A percentile compares a stretch with the other conserved stretches of the same genome.
phyloP scores from a whole-genome alignment of 768 basidiomycete genomes.

The Dentipellis sp. region DNA sequence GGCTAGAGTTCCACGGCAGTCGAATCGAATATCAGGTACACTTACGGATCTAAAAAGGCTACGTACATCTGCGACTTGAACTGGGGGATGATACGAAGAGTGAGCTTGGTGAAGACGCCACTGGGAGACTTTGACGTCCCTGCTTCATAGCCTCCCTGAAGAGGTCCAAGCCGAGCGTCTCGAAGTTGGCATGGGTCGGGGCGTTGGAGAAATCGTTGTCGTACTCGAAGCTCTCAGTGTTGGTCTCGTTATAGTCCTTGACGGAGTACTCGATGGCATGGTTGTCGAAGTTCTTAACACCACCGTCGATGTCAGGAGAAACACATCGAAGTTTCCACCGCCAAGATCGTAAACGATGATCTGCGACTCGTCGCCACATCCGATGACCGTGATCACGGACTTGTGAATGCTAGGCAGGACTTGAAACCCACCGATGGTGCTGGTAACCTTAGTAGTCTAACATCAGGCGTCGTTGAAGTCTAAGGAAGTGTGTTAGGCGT shows the following conservation, averaged over 20 bases:
- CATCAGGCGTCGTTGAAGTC: neutral
- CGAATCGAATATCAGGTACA: too few species aligned
- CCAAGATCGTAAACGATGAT: slow-evolving; percentile 98
- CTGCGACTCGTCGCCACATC: slow-evolving; percentile 92
- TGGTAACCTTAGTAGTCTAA: slow-evolving; percentile 95
- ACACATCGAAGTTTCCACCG: slow-evolving; percentile 98
- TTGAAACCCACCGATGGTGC: slow-evolving; percentile 87
- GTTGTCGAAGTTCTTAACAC: slow-evolving; percentile 48
- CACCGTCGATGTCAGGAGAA: slow-evolving; percentile 70
- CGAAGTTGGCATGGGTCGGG: slow-evolving; percentile 96
- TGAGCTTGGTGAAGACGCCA: slow-evolving; percentile 96
- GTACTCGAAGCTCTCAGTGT: slow-evolving; percentile 93
- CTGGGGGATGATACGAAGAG: slow-evolving; percentile 94
- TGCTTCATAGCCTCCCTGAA: slow-evolving; percentile 99
- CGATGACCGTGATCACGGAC: slow-evolving; percentile 94
- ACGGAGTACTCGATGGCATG: slow-evolving; percentile 44
- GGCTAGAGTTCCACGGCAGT: slow-evolving; percentile 89
- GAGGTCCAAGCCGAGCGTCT: slow-evolving; percentile 96
- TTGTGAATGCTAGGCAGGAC: slow-evolving; percentile 98
- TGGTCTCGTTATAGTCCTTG: slow-evolving; percentile 57
- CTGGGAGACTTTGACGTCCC: slow-evolving; percentile 95
- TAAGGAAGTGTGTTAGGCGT: neutral
- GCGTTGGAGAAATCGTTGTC: slow-evolving; percentile 98
- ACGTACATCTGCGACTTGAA: slow-evolving; percentile 94
- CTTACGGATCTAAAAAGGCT: too few species aligned